Evolutionary conservation across 352 stramenopile genomes (phyloP).

Genomic region (Phytophthora brassicae): DNA sequence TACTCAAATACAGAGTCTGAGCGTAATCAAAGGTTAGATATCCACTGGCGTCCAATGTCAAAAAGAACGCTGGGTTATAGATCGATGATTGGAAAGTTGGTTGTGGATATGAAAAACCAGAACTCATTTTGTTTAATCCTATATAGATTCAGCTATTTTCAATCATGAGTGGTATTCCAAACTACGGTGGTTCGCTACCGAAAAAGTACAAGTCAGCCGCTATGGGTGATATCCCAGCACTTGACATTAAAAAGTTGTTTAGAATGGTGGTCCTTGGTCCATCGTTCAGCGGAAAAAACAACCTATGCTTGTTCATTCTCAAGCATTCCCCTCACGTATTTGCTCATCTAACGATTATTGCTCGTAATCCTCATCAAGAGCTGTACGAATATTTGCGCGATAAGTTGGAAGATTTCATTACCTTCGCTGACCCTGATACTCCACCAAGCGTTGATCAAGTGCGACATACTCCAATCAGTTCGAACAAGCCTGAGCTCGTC

Average conservation of each 20-base stretch:
- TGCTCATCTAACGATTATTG: conserved; percentile 16
- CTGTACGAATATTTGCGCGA: conserved; percentile 26
- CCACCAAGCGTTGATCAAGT: conserved; percentile 11
- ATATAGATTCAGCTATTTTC: conserved; percentile 15
- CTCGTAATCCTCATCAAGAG: conserved; percentile 22
- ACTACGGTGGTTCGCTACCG: conserved; percentile 8
- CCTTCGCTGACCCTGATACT: conserved; percentile 10
- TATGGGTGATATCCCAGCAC: conserved; percentile 10
- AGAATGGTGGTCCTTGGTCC: conserved; percentile 19
- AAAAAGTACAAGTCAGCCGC: conserved; percentile 14
- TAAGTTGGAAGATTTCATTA: conserved; percentile 22
- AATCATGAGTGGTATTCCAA: conserved; percentile 17
- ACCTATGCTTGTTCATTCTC: background rate
- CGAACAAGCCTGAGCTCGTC: conserved; percentile 20
- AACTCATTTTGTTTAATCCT: conserved; percentile 20
- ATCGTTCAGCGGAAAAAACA: conserved; percentile 16
- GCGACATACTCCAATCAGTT: conserved; percentile 5
- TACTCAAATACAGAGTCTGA: conserved; percentile 14
- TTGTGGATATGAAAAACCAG: conserved; percentile 19
- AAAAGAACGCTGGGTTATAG: conserved; percentile 26
- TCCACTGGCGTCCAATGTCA: conserved; percentile 3
- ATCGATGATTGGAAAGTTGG: conserved; percentile 14
- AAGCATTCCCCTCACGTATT: conserved; percentile 8
- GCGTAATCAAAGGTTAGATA: conserved; percentile 20
- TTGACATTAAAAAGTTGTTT: conserved; percentile 25